These are phyloP conservation scores for Hemisphaericaspora nanyangensis DNA, from an alignment of 805 yeast species.

Conservation along the genomic window DNA sequence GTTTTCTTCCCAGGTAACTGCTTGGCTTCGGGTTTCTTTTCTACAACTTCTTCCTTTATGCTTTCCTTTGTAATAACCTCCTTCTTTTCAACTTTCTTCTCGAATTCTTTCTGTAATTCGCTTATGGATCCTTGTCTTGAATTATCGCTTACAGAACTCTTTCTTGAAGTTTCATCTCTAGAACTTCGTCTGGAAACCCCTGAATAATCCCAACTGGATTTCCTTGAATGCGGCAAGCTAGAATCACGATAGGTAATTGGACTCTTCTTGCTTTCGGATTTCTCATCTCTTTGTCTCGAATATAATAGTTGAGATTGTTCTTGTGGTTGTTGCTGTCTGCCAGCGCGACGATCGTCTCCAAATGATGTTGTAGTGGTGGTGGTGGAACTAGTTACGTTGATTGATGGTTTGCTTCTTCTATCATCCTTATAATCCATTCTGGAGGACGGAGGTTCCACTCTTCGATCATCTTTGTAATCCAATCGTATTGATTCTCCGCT, in stretches of 20 bases:
- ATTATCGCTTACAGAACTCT: not conserved
- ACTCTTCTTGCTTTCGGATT: not conserved
- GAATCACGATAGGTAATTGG: not conserved
- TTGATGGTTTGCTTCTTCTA: constrained; percentile 2
- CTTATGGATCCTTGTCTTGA: not conserved
- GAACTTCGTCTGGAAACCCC: not conserved
- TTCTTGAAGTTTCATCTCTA: not conserved
- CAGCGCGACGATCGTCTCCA: constrained; percentile 7
- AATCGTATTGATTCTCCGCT: too few species aligned
- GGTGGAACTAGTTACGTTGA: not conserved
- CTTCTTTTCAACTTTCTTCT: not conserved
- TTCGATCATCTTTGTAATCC: too few species aligned
- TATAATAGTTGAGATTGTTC: not conserved
- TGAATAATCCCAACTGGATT: not conserved
- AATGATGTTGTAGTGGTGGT: not conserved
- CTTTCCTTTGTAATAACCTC: not conserved
- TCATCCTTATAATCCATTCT: constrained; percentile 1
- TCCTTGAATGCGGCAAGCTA: not conserved
- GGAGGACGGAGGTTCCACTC: too few species aligned
- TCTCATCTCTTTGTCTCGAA: not conserved
- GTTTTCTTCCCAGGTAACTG: constrained; percentile 6
- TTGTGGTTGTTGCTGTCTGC: constrained; percentile 3
- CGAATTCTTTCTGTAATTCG: not conserved
- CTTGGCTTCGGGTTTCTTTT: not conserved
- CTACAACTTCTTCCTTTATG: not conserved